phyloP scores from a whole-genome alignment of 2,329 filamentous ascomycete species.

The Pseudogymnoascus sp. region DNA sequence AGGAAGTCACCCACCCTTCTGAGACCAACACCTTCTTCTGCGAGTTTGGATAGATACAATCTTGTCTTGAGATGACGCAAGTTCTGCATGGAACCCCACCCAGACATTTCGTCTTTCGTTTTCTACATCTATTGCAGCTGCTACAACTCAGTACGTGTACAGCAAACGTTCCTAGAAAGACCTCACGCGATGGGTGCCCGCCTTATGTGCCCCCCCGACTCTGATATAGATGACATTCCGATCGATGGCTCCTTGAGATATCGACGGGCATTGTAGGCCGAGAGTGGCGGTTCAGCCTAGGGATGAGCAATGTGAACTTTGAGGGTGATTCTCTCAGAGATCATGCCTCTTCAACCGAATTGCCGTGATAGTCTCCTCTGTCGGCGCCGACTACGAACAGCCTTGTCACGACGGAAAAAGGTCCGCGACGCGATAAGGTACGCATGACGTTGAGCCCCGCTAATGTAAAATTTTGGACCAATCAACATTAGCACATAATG shows the following conservation, averaged over 20 bases:
- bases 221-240: not conserved
- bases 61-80: constrained; percentile 13
- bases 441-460: not conserved
- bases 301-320: not conserved
- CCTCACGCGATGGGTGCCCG: constrained; percentile 1
- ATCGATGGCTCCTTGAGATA: constrained; percentile 6
- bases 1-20: constrained; percentile 14
- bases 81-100: constrained; percentile 18
- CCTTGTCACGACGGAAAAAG: not conserved
- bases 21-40: constrained; percentile 18
- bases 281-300: not conserved
- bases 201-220: not conserved
- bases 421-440: not conserved
- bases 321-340: not conserved
- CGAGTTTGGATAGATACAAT: constrained; percentile 18
- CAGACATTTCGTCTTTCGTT: constrained; percentile 20
- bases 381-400: not conserved
- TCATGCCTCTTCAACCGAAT: not conserved
- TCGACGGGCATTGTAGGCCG: constrained; percentile 6
- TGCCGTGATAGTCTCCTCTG: not conserved
- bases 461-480: not conserved
- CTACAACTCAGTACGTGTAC: not conserved
- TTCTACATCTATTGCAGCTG: constrained; percentile 21
- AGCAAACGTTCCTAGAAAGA: not conserved
- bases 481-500: not conserved